Evolutionary conservation across 192 early-diverging fungal genomes (phyloP), one percentile per base, ranked within the genome.

Genomic region (Umbelopsis sp.): DNA sequence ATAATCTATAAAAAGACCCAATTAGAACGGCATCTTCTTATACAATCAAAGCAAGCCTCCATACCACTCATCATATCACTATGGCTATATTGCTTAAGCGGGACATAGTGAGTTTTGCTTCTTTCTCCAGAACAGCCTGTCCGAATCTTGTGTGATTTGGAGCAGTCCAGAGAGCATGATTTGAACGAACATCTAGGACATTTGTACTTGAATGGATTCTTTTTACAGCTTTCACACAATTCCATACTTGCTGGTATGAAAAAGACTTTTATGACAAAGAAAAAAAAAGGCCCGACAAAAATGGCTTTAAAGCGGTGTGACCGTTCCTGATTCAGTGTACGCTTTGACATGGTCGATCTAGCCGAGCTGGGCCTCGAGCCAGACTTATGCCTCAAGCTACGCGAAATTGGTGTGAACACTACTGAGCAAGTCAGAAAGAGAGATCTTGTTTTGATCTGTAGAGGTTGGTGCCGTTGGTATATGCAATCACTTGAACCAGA

Each of bases 21-120:
- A 25, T 46, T 25, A 13, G 47, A 30, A 69, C 18, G 8, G 13
- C 45, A 18, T 37, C 47, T 84, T 81, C 22, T 73, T 73, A 20
- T 73, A 68, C 49, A 11, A 16, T 4, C 33, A 41, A 47, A 2
- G 11, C 46, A 27, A 15, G 1, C 15, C 2, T 33, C 3, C 66
- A 73, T 81, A 89, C 88, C 91, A 75, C 87, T 92, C 80, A 90
- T 86, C 82, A 92, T 85, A 61, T 86, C 85, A 20, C 81, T 79
- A 37, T 87, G 82, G 65, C 75, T 84, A 70, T 89, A 93, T 61
- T 88, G 75, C 49, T 79, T 81, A 7, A 84, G 69, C 33, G 82
- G 79, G 2, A 93, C 82, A 70, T 84, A 93, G 37, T 84, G 82
- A 0, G 87, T 86, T 65, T 80, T 87, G 65, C 86, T 84, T 27